Percentiles rank a stretch among this genome's conserved stretches.
Conservation (phyloP, 352 stramenopile genomes). For the Pseudoperonospora humuli region DNA sequence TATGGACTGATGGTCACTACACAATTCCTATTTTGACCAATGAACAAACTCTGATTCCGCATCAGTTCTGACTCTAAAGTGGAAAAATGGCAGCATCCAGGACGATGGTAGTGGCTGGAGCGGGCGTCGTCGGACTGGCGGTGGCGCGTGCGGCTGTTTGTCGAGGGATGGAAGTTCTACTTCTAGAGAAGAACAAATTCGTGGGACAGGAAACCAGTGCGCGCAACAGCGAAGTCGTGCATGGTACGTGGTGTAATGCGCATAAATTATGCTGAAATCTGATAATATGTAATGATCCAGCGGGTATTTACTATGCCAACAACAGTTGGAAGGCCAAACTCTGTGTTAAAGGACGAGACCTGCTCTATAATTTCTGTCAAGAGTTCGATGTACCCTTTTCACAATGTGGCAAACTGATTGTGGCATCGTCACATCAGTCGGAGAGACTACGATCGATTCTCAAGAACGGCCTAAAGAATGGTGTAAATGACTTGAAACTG, state of each 20-base stretch:
- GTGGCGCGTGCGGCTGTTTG: slow-evolving; percentile 50
- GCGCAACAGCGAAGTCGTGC: slow-evolving; percentile 94
- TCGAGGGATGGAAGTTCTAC: slow-evolving; percentile 59
- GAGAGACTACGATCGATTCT: slow-evolving; percentile 36
- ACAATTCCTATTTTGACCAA: slow-evolving; percentile 11
- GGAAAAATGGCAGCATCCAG: slow-evolving; percentile 26
- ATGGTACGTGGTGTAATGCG: slow-evolving; percentile 45
- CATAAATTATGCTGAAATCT: slow-evolving; percentile 11
- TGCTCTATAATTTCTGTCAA: slow-evolving; percentile 90
- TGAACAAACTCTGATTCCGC: neutral
- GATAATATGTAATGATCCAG: slow-evolving; percentile 19
- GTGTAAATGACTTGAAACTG: slow-evolving; percentile 45
- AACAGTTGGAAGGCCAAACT: slow-evolving; percentile 86
- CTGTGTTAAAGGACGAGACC: slow-evolving; percentile 83
- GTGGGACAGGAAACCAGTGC: slow-evolving; percentile 86
- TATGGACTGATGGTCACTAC: too few relatives aligned
- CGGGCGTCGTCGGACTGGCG: slow-evolving; percentile 69
- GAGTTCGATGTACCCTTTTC: slow-evolving; percentile 69
- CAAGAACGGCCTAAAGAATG: slow-evolving; percentile 36
- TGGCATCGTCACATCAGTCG: slow-evolving; percentile 63
- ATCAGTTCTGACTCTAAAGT: slow-evolving; percentile 1
- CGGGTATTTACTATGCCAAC: slow-evolving; percentile 90
- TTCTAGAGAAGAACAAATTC: slow-evolving; percentile 80
- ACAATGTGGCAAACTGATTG: slow-evolving; percentile 94
- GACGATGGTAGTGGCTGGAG: slow-evolving; percentile 63